Percentiles rank a stretch among this genome's conserved stretches.
Conservation (phyloP, 129 eudicot genomes). For the Daucus carota region DH1_v3.0 NC_030387.2:33097501-33098000, state of each 20-base stretch:
- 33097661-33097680: no score
- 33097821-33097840: not conserved
- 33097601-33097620: no score
- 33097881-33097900: no score
- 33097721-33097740: not conserved
- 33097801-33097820: not conserved
- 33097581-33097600: no score
- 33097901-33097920: constrained; percentile 8
- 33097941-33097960: constrained; percentile 13
- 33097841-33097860: not conserved
- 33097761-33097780: not conserved
- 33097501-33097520: no score
- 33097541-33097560: no score
- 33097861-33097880: not conserved
- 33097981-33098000: not conserved
- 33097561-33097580: no score
- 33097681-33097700: not conserved
- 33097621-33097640: no score
- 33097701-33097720: not conserved
- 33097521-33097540: no score
- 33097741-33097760: not conserved
- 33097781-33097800: not conserved
- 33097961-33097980: constrained; percentile 51
- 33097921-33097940: not conserved
- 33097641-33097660: no score